A percentile compares a stretch with the other conserved stretches of the same genome.
These are phyloP conservation scores for Cercis canadensis DNA, from an alignment of 306 rosid species.

Conservation along the genomic window DNA sequence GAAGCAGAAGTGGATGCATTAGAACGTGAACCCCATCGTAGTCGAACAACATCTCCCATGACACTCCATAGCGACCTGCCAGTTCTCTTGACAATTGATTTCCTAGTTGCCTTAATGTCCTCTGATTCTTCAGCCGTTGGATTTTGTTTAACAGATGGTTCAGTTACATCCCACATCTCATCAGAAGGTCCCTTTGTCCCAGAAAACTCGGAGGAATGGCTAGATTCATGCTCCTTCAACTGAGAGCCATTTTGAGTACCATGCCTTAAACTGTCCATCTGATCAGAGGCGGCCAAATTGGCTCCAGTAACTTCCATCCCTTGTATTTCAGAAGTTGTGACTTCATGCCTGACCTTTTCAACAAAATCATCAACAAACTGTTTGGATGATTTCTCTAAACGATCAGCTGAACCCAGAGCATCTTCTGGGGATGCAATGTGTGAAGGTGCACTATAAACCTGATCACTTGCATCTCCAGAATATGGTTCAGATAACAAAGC, in stretches of 20 bases:
- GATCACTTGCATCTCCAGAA: conserved; percentile 43
- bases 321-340: conserved; percentile 55
- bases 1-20: conserved; percentile 58
- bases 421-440: conserved; percentile 57
- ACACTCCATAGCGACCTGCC: conserved; percentile 79
- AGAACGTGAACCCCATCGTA: conserved; percentile 68
- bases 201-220: conserved; percentile 60
- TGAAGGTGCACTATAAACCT: conserved; percentile 45
- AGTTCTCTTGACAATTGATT: conserved; percentile 63
- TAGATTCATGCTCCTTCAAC: conserved; percentile 49
- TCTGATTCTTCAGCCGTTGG: conserved; percentile 52
- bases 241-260: conserved; percentile 47
- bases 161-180: conserved; percentile 78
- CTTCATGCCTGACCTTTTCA: conserved; percentile 62
- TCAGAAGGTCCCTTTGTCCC: conserved; percentile 79
- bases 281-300: conserved; percentile 41
- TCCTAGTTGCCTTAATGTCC: conserved; percentile 43
- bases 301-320: conserved; percentile 47
- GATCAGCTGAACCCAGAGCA: conserved; percentile 71
- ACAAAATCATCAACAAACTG: conserved; percentile 70
- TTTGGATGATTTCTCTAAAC: conserved; percentile 63
- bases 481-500: conserved; percentile 46
- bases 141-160: conserved; percentile 50
- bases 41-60: conserved; percentile 63
- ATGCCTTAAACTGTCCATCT: conserved; percentile 33